These are phyloP conservation scores for Chenopodium formosanum DNA, from an alignment of 148 eudicot genomes.

Conservation along the genomic window DNA sequence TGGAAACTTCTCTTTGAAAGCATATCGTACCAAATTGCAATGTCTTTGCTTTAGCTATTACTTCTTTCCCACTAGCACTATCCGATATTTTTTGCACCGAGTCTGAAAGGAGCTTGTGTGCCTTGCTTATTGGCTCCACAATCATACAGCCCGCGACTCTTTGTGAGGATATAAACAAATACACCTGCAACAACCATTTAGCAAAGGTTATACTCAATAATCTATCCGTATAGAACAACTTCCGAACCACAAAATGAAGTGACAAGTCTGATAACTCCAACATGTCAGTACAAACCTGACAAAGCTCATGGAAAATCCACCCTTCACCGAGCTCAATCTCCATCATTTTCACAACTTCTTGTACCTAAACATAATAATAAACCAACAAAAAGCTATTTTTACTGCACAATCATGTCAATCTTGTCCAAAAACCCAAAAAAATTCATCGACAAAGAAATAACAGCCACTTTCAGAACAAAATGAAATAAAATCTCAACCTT, in stretches of 20 bases:
- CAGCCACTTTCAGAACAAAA: not conserved
- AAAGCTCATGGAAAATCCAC: conserved; percentile 64
- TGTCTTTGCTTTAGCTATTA: conserved; percentile 36
- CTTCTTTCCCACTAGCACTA: conserved; percentile 31
- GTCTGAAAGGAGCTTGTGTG: conserved; percentile 49
- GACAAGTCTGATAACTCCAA: too few relatives aligned
- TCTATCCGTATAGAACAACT: not conserved
- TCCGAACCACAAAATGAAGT: not conserved
- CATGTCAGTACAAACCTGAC: conserved; percentile 48
- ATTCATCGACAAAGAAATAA: not conserved
- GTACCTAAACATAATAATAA: conserved; percentile 38
- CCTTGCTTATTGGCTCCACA: conserved; percentile 61
- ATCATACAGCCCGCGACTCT: conserved; percentile 73
- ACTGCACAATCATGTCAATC: not conserved
- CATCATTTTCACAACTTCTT: conserved; percentile 80
- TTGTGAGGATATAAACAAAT: conserved; percentile 57
- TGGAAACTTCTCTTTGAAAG: conserved; percentile 62
- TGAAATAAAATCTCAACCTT: conserved; percentile 47
- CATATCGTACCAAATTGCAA: conserved; percentile 74
- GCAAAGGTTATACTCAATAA: not conserved
- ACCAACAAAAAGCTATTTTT: not conserved
- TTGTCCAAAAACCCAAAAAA: not conserved
- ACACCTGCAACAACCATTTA: conserved; percentile 47
- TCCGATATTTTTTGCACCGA: conserved; percentile 24
- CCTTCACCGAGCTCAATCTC: conserved; percentile 93